Conservation (phyloP, 805 yeast genomes). For the Pichia thaimueangensis region DNA sequence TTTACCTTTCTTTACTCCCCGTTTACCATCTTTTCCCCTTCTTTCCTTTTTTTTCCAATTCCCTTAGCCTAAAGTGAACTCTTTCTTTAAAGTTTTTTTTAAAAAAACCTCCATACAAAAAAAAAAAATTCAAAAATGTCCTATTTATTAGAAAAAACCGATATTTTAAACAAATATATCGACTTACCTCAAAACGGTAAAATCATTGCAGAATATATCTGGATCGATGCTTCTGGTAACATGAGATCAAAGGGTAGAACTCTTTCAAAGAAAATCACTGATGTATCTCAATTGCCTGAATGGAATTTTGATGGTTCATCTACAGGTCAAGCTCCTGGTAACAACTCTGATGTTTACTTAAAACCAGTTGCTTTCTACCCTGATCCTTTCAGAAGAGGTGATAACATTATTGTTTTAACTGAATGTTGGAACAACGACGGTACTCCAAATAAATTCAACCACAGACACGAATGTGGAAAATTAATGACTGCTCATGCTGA, state of each 20-base stretch:
- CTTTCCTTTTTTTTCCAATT: background rate
- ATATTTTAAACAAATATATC: constrained; percentile 75
- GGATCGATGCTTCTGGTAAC: constrained; percentile 92
- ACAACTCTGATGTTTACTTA: constrained; percentile 89
- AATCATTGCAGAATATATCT: constrained; percentile 92
- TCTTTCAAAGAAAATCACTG: constrained; percentile 55
- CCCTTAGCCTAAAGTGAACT: background rate
- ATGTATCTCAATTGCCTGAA: constrained; percentile 87
- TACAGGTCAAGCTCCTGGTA: constrained; percentile 97
- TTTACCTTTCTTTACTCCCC: background rate
- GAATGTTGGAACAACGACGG: constrained; percentile 99
- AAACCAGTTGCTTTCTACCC: constrained; percentile 94
- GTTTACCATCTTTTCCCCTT: background rate
- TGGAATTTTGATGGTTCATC: constrained; percentile 99
- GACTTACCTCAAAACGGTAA: constrained; percentile 80
- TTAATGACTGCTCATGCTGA: constrained; percentile 86
- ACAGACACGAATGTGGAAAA: constrained; percentile 94
- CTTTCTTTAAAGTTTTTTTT: background rate
- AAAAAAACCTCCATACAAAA: background rate
- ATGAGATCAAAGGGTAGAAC: constrained; percentile 95
- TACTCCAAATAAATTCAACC: constrained; percentile 97
- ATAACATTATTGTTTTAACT: constrained; percentile 88
- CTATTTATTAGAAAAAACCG: constrained; percentile 53
- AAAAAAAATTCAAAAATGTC: constrained; percentile 3
- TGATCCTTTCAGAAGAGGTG: constrained; percentile 98